phyloP scores from a whole-genome alignment of 768 basidiomycete genomes.

The Gelatoporia subvermispora region DNA sequence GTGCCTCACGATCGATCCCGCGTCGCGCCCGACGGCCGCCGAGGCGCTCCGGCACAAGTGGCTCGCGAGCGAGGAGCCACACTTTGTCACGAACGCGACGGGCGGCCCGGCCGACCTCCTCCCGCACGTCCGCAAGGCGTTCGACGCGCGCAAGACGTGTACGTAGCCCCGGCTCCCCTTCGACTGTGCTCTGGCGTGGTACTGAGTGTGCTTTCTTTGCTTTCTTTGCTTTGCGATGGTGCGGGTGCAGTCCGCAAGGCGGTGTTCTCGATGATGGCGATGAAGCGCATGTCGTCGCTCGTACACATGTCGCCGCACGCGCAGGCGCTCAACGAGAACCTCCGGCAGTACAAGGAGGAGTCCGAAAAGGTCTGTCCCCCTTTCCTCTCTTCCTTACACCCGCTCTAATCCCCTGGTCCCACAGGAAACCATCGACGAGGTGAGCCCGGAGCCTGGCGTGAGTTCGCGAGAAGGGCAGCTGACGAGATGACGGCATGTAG shows the following conservation, averaged over 20 bases:
- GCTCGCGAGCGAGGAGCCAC: constrained; percentile 65
- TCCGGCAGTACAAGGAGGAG: constrained; percentile 74
- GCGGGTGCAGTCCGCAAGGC: constrained; percentile 72
- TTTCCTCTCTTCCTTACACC: not conserved
- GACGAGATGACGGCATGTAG: not conserved
- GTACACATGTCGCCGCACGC: constrained; percentile 37
- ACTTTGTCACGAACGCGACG: constrained; percentile 59
- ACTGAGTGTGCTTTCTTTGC: constrained; percentile 3
- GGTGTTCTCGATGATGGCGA: constrained; percentile 79
- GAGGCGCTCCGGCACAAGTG: constrained; percentile 75
- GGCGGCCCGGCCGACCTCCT: constrained; percentile 74
- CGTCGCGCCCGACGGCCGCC: constrained; percentile 70
- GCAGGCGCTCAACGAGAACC: constrained; percentile 49
- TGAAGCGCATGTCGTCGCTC: constrained; percentile 71
- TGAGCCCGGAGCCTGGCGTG: not conserved
- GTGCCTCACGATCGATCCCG: constrained; percentile 85
- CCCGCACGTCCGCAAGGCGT: constrained; percentile 84
- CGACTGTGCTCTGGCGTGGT: not conserved
- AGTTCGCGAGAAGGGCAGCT: no score
- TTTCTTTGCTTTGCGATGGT: constrained; percentile 3
- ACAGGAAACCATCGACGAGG: no score
- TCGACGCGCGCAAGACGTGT: constrained; percentile 87
- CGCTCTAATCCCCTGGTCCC: not conserved
- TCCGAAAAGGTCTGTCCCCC: constrained; percentile 53
- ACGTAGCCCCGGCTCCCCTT: constrained; percentile 25